Conservation (phyloP, 768 basidiomycete genomes). For the Megacollybia marginata region DNA sequence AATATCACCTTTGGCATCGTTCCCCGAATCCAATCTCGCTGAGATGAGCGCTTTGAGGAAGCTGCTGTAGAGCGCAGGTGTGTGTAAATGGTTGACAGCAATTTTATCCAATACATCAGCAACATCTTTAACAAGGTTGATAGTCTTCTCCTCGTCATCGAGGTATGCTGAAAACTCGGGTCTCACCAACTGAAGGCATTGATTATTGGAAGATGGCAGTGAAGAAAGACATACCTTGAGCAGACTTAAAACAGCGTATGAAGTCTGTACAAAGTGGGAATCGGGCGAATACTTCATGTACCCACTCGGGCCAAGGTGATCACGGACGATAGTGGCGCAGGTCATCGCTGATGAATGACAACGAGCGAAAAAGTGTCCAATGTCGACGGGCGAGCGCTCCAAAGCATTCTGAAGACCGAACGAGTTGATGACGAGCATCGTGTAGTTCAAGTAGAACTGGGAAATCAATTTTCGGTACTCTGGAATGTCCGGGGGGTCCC, state of each 20-base stretch:
- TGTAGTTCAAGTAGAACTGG: slow-evolving; percentile 80
- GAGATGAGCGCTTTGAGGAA: slow-evolving; percentile 76
- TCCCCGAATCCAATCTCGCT: slow-evolving; percentile 30
- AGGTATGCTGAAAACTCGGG: slow-evolving; percentile 77
- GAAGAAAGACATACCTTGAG: slow-evolving; percentile 59
- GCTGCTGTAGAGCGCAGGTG: slow-evolving; percentile 82
- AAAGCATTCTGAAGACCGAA: slow-evolving; percentile 97
- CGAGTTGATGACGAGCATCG: slow-evolving; percentile 84
- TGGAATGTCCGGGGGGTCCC: slow-evolving; percentile 11
- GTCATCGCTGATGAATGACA: slow-evolving; percentile 67
- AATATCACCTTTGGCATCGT: background rate
- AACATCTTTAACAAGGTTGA: slow-evolving; percentile 70
- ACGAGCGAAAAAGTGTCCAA: slow-evolving; percentile 78
- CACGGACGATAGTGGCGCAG: slow-evolving; percentile 67
- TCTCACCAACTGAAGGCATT: slow-evolving; percentile 55
- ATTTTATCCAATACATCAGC: slow-evolving; percentile 73
- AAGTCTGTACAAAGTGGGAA: slow-evolving; percentile 83
- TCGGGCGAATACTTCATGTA: slow-evolving; percentile 83
- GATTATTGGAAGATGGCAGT: slow-evolving; percentile 1
- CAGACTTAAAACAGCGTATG: slow-evolving; percentile 89
- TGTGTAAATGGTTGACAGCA: slow-evolving; percentile 75
- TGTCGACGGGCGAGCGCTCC: slow-evolving; percentile 64
- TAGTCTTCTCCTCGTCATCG: slow-evolving; percentile 64
- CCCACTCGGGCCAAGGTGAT: slow-evolving; percentile 70
- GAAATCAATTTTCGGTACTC: slow-evolving; percentile 47